A percentile compares a stretch with the other conserved stretches of the same genome.
Evolutionary conservation across 352 stramenopile genomes (phyloP).

Genomic region (Phytophthora constricta): DNA sequence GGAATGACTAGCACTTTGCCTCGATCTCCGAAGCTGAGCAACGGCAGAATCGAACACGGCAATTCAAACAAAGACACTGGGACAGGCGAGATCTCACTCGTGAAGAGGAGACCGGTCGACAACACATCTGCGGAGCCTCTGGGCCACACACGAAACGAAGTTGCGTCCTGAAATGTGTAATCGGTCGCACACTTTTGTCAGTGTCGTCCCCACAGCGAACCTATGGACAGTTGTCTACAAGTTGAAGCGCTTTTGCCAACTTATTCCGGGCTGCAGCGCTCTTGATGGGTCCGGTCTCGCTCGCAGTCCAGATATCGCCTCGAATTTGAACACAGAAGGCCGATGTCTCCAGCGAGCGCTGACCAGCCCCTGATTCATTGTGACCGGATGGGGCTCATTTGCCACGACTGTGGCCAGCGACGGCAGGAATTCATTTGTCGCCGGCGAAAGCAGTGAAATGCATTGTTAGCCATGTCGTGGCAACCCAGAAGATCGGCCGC

Average conservation of each 20-base stretch:
- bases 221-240: slow-evolving; percentile 11
- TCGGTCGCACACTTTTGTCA: slow-evolving; percentile 1
- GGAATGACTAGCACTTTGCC: slow-evolving; percentile 20
- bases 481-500: slow-evolving; percentile 8
- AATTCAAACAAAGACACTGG: slow-evolving; percentile 15
- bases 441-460: not conserved
- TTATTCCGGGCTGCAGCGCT: slow-evolving; percentile 10
- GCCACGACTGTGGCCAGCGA: slow-evolving; percentile 35
- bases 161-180: slow-evolving; percentile 22
- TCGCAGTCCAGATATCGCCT: slow-evolving; percentile 33
- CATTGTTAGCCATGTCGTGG: slow-evolving; percentile 19
- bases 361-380: slow-evolving; percentile 33
- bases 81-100: slow-evolving; percentile 19
- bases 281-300: slow-evolving; percentile 20
- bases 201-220: not conserved
- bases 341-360: slow-evolving; percentile 24
- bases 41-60: not conserved
- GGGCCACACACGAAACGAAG: slow-evolving; percentile 15
- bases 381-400: slow-evolving; percentile 36
- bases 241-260: slow-evolving; percentile 19
- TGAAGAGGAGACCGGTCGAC: slow-evolving; percentile 13
- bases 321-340: slow-evolving; percentile 32
- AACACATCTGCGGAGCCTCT: slow-evolving; percentile 32
- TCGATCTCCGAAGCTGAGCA: slow-evolving; percentile 3
- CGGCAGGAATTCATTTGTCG: slow-evolving; percentile 25